Conservation (phyloP, 371 early-diverging fungal species). For the Blakeslea trispora region DNA sequence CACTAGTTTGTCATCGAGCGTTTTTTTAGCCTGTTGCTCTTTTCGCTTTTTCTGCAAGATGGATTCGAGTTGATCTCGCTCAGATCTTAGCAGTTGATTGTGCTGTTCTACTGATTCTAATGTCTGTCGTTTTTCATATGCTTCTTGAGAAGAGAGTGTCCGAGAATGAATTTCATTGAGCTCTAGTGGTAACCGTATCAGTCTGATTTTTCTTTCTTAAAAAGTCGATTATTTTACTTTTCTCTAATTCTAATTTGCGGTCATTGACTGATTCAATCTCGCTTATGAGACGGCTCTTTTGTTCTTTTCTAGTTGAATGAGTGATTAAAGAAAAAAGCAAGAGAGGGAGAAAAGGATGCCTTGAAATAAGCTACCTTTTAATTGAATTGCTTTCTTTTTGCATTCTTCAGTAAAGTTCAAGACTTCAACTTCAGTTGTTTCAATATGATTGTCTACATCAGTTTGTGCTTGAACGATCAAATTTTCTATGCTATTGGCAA, state of each 20-base stretch:
- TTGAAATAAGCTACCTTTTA: no score
- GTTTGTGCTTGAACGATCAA: background rate
- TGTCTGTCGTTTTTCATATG: background rate
- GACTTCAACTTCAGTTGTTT: background rate
- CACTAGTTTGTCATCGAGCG: background rate
- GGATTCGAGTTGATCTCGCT: background rate
- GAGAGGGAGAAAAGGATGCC: no score
- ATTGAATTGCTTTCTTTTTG: background rate
- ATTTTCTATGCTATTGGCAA: background rate
- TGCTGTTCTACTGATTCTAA: background rate
- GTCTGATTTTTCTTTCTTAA: background rate
- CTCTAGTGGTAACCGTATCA: background rate
- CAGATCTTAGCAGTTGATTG: background rate
- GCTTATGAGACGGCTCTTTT: no score
- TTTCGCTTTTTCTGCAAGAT: background rate
- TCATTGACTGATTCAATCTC: no score
- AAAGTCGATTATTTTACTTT: no score
- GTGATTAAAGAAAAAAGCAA: no score
- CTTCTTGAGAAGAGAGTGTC: background rate
- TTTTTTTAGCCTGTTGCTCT: background rate
- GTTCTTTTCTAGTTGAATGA: no score
- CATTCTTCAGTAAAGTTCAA: background rate
- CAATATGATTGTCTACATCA: background rate
- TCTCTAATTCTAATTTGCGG: no score
- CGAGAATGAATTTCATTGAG: background rate